Evolutionary conservation across 305 asterid genomes (phyloP).

Genomic region (Fraxinus nigra): DNA sequence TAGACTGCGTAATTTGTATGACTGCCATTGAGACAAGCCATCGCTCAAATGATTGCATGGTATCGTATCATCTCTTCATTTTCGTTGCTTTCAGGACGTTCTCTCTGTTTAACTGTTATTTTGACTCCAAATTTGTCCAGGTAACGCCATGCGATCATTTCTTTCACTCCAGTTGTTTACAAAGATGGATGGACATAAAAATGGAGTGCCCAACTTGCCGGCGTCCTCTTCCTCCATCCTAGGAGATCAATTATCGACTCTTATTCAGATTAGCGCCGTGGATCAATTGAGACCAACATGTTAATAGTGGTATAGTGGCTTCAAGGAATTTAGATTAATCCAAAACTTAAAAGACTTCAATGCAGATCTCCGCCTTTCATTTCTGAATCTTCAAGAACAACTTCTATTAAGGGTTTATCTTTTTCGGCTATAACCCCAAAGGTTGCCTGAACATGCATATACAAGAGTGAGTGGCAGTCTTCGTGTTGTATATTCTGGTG

Average conservation of each 20-base stretch:
- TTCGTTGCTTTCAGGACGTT: neutral
- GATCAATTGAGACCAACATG: slow-evolving; percentile 32
- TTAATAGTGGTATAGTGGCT: slow-evolving; percentile 45
- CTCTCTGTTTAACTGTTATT: neutral
- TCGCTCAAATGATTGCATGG: slow-evolving; percentile 86
- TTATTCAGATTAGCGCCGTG: neutral
- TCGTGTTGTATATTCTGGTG: neutral
- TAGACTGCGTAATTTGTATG: slow-evolving; percentile 97
- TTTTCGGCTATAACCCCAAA: neutral
- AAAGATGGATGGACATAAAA: slow-evolving; percentile 98
- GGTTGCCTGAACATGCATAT: neutral
- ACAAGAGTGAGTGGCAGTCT: neutral
- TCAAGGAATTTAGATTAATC: neutral
- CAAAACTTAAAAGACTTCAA: neutral
- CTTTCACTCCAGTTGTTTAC: slow-evolving; percentile 88
- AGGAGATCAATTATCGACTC: slow-evolving; percentile 21
- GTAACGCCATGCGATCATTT: slow-evolving; percentile 98
- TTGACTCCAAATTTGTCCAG: slow-evolving; percentile 32
- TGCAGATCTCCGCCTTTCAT: neutral
- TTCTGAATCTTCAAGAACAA: neutral
- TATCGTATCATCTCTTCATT: slow-evolving; percentile 25
- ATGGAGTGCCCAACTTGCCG: slow-evolving; percentile 99
- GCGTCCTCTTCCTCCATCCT: slow-evolving; percentile 95
- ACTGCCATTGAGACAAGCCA: slow-evolving; percentile 68
- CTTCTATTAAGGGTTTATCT: neutral